Percentiles rank a stretch among this genome's conserved stretches.
Evolutionary conservation across 2,329 filamentous ascomycete species (phyloP).

Genomic region (Fusarium bulbicola): DNA sequence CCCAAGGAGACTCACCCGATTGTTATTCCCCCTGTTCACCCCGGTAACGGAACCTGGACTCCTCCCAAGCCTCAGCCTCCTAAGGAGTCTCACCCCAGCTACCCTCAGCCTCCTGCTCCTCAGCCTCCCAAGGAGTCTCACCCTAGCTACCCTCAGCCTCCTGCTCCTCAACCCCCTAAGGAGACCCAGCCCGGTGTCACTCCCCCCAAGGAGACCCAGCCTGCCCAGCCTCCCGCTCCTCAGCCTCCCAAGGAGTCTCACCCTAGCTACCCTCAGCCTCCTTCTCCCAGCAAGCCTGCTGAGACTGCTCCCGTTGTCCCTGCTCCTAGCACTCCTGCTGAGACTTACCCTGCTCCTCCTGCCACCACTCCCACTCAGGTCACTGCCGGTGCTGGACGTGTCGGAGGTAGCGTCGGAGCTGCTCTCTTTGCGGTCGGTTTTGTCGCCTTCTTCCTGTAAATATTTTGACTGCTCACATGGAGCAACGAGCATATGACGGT

Average conservation of each 20-base stretch:
- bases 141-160: background rate
- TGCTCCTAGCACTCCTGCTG: background rate
- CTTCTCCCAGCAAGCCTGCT: conserved; percentile 1
- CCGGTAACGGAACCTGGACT: conserved; percentile 22
- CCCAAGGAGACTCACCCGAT: conserved; percentile 9
- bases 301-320: conserved; percentile 10
- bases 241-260: conserved; percentile 1
- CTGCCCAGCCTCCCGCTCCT: background rate
- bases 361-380: background rate
- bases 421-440: conserved; percentile 18
- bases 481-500: conserved; percentile 18
- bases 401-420: conserved; percentile 8
- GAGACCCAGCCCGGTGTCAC: background rate
- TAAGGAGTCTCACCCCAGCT: background rate
- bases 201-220: background rate
- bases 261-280: background rate
- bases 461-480: conserved; percentile 8
- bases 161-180: background rate
- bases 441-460: conserved; percentile 29
- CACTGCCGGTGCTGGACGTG: conserved; percentile 19
- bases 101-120: background rate
- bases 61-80: conserved; percentile 25
- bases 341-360: conserved; percentile 10
- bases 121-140: conserved; percentile 17
- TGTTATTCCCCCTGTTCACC: conserved; percentile 5